Conservation (phyloP, 108 stramenopile genomes). For the Aurantiochytrium sp. region DNA sequence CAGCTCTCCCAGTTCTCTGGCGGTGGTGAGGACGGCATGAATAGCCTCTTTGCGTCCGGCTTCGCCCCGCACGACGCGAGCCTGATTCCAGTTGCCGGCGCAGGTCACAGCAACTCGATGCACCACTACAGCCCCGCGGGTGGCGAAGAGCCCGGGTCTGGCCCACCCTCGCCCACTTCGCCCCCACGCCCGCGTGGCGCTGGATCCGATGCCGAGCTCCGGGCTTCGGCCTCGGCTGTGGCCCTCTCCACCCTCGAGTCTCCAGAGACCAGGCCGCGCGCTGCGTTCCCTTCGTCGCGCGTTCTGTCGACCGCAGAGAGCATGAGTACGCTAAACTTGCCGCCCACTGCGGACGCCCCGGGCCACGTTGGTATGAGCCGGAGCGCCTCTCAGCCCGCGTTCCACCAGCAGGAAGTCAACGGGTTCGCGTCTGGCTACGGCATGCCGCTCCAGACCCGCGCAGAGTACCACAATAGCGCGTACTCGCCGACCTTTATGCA, state of each 20-base stretch:
- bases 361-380: slow-evolving; percentile 26
- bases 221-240: neutral
- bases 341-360: neutral
- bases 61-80: slow-evolving; percentile 20
- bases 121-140: neutral
- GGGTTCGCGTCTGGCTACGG: neutral
- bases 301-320: neutral
- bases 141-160: neutral
- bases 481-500: neutral
- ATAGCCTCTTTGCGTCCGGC: neutral
- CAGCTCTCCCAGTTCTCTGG: neutral
- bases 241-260: slow-evolving; percentile 15
- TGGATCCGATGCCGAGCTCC: neutral
- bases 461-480: neutral
- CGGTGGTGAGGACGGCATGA: neutral
- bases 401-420: neutral
- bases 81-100: slow-evolving; percentile 10
- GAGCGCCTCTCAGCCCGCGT: neutral
- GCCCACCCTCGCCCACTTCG: neutral
- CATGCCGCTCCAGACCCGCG: neutral
- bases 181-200: neutral
- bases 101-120: too few species aligned
- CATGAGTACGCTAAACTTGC: neutral
- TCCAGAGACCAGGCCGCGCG: neutral
- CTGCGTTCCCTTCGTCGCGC: neutral